These are phyloP conservation scores for Xenosphaeropsis pyriputrescens DNA, from an alignment of 2,329 filamentous ascomycete species.

Conservation along the genomic window DNA sequence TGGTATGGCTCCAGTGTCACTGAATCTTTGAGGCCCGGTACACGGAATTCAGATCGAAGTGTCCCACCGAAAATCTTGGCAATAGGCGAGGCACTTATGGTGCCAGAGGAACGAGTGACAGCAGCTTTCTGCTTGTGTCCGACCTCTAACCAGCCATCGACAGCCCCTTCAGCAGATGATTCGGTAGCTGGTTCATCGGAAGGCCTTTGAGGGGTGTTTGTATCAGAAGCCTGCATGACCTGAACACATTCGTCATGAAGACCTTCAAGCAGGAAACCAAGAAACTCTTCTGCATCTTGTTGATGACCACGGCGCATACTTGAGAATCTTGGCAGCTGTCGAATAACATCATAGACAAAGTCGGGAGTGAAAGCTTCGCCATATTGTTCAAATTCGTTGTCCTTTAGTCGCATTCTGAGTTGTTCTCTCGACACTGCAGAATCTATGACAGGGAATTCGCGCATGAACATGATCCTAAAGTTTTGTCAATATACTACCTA, in stretches of 20 bases:
- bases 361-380: constrained; percentile 87
- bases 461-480: constrained; percentile 81
- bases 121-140: constrained; percentile 81
- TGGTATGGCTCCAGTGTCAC: constrained; percentile 91
- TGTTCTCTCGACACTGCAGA: constrained; percentile 62
- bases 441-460: constrained; percentile 77
- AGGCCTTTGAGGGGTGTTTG: constrained; percentile 24
- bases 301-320: constrained; percentile 93
- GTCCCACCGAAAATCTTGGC: constrained; percentile 92
- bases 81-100: constrained; percentile 63
- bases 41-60: constrained; percentile 75
- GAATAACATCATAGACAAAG: constrained; percentile 89
- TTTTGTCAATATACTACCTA: constrained; percentile 3
- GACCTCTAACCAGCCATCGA: constrained; percentile 84
- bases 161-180: constrained; percentile 19
- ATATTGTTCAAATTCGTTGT: constrained; percentile 73
- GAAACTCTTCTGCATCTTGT: constrained; percentile 94
- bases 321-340: constrained; percentile 72
- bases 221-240: constrained; percentile 38
- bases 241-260: constrained; percentile 84
- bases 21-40: constrained; percentile 76
- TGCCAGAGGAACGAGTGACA: constrained; percentile 73
- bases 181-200: constrained; percentile 28
- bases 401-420: constrained; percentile 60
- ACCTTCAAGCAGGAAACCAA: constrained; percentile 83